Percentiles rank a stretch among this genome's conserved stretches.
Conservation (phyloP, 805 yeast species). For the Alloascoidea africana region DNA sequence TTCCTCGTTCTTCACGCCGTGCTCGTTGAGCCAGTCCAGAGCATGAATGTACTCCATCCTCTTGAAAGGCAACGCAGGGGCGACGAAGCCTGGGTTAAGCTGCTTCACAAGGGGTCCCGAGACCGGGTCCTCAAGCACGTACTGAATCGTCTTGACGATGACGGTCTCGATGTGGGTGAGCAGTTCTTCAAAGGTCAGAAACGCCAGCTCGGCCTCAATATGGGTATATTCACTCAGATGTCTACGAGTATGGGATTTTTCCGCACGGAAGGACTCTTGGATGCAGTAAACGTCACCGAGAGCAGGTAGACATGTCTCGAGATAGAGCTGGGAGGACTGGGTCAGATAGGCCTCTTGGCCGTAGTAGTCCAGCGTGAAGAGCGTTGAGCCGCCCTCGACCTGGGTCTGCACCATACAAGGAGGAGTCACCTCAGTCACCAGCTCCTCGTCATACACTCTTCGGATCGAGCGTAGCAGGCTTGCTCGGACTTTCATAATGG, state of each 20-base stretch:
- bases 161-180: constrained; percentile 74
- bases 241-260: constrained; percentile 96
- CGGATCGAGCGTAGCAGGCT: constrained; percentile 59
- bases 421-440: constrained; percentile 84
- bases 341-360: constrained; percentile 95
- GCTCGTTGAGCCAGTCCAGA: constrained; percentile 90
- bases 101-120: constrained; percentile 84
- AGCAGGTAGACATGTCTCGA: constrained; percentile 93
- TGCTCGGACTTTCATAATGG: constrained; percentile 92
- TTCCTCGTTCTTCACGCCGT: constrained; percentile 87
- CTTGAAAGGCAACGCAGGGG: constrained; percentile 78
- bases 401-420: constrained; percentile 99
- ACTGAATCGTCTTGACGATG: constrained; percentile 51
- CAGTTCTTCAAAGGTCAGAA: constrained; percentile 76
- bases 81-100: constrained; percentile 80
- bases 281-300: constrained; percentile 95
- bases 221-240: constrained; percentile 96
- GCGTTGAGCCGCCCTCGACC: constrained; percentile 97
- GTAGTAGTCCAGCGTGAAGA: constrained; percentile 85
- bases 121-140: constrained; percentile 76
- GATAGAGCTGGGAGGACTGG: constrained; percentile 91
- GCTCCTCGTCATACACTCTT: constrained; percentile 60
- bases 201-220: constrained; percentile 87
- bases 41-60: constrained; percentile 89
- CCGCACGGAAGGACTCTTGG: constrained; percentile 98